Evolutionary conservation across 148 eudicot species (phyloP), one percentile per base, ranked within the genome.

Genomic region (Rhododendron henanense): DNA sequence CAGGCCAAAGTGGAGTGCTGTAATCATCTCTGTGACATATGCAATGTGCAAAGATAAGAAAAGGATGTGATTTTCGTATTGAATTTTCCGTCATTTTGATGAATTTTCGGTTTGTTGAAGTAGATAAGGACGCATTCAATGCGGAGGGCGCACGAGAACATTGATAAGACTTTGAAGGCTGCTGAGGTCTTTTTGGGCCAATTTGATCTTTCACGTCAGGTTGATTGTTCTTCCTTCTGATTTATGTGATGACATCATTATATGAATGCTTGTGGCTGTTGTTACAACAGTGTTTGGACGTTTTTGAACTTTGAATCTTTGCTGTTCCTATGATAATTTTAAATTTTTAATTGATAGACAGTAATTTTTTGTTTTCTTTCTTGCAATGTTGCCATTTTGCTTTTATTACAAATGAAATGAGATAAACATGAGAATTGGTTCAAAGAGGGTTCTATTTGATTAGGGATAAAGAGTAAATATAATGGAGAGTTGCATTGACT

Each of bases 131-230:
- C 98, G 33, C 95, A 95, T 89, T 93, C 99, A 3, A 92, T 96
- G 61, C 87, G 99, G 80, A 92, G 92, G 39, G 99, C 99, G 39
- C 99, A 96, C 28, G 98, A 95, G 84, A 96, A 96, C 85, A 96
- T 96, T 78, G 97, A 96, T 59, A 92, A 90, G 89, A 94, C 97
- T 3, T 89, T 95, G 86, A 95, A 96, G 91, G 85, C 93, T 69
- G 93, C 97, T n/a, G 94, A 96, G 88, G 87, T 86, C 50, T 89
- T 96, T 76, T 81, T 94, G 50, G 89, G 76, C 14, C 97, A 93
- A 89, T 93, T 92, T 67, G 98, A 96, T 78, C 94, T 90, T 35
- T 86, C 93, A 41, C 94, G 95, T 78, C 92, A 94, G 99, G 99
- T 96, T 45, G 21, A 25, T 84, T 81, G 18, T 48, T 80, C 39